Evolutionary conservation across 2,329 filamentous ascomycete genomes (phyloP), one percentile per base, ranked within the genome.

Genomic region (Pseudogymnoascus sp.): DNA sequence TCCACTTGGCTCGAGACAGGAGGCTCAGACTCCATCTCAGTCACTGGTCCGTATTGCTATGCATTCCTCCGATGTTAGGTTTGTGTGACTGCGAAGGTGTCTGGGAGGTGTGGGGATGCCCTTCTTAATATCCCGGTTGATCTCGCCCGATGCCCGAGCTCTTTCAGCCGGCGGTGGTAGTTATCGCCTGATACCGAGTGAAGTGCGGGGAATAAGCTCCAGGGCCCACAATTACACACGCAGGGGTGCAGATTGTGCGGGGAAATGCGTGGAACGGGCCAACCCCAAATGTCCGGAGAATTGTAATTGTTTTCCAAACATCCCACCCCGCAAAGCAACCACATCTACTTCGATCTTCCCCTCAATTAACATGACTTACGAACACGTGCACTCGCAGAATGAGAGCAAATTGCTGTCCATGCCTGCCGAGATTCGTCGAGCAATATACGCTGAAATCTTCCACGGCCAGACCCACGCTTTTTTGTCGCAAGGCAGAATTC

Each of bases 141-240:
- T 11, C 25, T 55, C 45, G 45, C 45, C 45, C 45, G 45, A 55
- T 55, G 25, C 45, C 45, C 45, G 45, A 55, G 45, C 45, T 55
- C 45, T 30, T 55, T 55, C 45, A 55, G 45, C 45, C 45, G 45
- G 28, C 45, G 45, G 25, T 55, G 8, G 25, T 4, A 55, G 25
- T 30, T 55, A n/a, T 55, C 45, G 45, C 45, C 45, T 55, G 45
- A 55, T 55, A n/a, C 25, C 25, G 45, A 55, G 45, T 30, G n/a
- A 55, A 30, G 45, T 30, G 45, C 45, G 45, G 45, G 25, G 45
- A 55, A 55, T 33, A 55, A 52, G 45, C 45, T 25, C 8, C n/a
- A 9, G 11, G 14, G 45, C 16, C 45, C 45, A 55, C 25, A 55
- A 55, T 55, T 55, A 28, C 16, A 49, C 45, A 6, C 4, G 19